Conservation (phyloP, 495 filamentous ascomycete genomes). For the Extremus antarcticus region DNA sequence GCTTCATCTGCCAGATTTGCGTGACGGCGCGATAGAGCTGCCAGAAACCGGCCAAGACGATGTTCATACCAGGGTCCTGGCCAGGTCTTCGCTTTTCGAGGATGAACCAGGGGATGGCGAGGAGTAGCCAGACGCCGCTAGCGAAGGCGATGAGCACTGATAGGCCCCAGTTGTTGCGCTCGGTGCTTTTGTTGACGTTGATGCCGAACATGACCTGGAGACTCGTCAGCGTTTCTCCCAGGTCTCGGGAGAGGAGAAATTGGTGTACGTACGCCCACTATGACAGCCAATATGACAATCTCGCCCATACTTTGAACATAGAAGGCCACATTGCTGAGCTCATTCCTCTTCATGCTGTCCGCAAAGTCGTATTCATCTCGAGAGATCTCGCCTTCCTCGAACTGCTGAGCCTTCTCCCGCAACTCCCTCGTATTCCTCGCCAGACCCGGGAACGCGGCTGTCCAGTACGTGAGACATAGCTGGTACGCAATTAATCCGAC, state of each 20-base stretch:
- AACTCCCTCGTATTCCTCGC: slow-evolving; percentile 47
- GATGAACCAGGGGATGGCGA: slow-evolving; percentile 53
- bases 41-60: slow-evolving; percentile 46
- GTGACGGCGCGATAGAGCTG: slow-evolving; percentile 46
- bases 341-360: slow-evolving; percentile 51
- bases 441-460: slow-evolving; percentile 51
- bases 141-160: slow-evolving; percentile 55
- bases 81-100: slow-evolving; percentile 53
- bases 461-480: slow-evolving; percentile 57
- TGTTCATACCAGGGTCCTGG: slow-evolving; percentile 34
- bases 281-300: slow-evolving; percentile 49
- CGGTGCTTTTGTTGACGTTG: slow-evolving; percentile 44
- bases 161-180: slow-evolving; percentile 54
- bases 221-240: too few species aligned
- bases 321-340: slow-evolving; percentile 50
- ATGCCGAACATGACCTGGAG: slow-evolving; percentile 37
- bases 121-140: slow-evolving; percentile 49
- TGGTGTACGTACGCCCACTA: slow-evolving; percentile 40
- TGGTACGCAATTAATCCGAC: slow-evolving; percentile 56
- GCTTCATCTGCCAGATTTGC: slow-evolving; percentile 53
- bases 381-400: slow-evolving; percentile 40
- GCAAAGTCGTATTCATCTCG: slow-evolving; percentile 50
- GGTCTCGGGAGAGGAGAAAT: not conserved
- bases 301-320: slow-evolving; percentile 51
- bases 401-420: slow-evolving; percentile 43